A percentile compares a stretch with the other conserved stretches of the same genome.
These are phyloP conservation scores for Vaucheria bursata DNA, from an alignment of 352 stramenopile genomes.

Conservation along the genomic window DNA sequence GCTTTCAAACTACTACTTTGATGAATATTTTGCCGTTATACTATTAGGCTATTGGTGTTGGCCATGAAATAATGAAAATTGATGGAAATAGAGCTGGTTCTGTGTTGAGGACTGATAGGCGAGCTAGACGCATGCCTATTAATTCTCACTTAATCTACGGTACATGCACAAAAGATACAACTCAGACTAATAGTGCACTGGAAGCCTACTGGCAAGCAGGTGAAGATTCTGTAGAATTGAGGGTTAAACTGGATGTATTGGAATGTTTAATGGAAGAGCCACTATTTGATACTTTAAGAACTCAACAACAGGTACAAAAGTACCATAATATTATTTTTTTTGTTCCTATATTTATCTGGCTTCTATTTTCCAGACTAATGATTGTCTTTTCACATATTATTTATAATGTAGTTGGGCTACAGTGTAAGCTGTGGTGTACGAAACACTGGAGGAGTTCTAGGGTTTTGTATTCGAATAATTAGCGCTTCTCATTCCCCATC, in stretches of 20 bases:
- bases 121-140: too few species aligned
- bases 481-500: conserved; percentile 25
- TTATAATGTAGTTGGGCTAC: conserved; percentile 42
- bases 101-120: too few species aligned
- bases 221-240: conserved; percentile 19
- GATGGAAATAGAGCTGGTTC: too few species aligned
- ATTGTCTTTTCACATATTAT: too few species aligned
- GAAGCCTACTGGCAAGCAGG: conserved; percentile 46
- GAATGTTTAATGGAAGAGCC: conserved; percentile 45
- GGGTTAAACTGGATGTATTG: conserved; percentile 29
- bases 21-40: too few species aligned
- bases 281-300: conserved; percentile 42
- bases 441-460: conserved; percentile 30
- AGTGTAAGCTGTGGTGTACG: conserved; percentile 25
- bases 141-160: too few species aligned
- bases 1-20: too few species aligned
- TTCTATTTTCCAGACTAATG: too few species aligned
- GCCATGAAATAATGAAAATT: too few species aligned
- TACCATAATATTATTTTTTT: too few species aligned
- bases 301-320: conserved; percentile 35
- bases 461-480: conserved; percentile 29
- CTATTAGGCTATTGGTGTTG: too few species aligned
- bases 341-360: too few species aligned
- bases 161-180: conserved; percentile 29
- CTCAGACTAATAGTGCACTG: conserved; percentile 36